Conservation (phyloP, 768 basidiomycete genomes). For the Auricularia sp. region DNA sequence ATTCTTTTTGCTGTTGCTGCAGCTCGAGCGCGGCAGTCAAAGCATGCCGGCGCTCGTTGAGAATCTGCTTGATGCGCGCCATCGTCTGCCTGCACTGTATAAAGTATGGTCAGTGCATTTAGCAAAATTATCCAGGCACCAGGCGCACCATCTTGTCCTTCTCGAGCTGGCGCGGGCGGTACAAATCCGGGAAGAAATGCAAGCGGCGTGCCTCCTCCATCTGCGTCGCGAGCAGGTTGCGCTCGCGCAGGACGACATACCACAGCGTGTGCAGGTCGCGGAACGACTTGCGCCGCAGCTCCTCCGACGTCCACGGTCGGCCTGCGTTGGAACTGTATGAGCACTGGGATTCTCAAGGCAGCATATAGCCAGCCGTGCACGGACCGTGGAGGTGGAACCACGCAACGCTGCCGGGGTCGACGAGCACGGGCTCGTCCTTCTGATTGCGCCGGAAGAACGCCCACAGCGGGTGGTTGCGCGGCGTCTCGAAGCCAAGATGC, state of each 20-base stretch:
- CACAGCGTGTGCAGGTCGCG: slow-evolving; percentile 89
- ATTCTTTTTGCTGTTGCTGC: not conserved
- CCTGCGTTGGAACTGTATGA: slow-evolving; percentile 35
- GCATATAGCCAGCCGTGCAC: not conserved
- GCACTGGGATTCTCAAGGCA: not conserved
- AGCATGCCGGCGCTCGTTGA: slow-evolving; percentile 83
- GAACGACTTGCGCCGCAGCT: slow-evolving; percentile 86
- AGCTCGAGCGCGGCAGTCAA: slow-evolving; percentile 55
- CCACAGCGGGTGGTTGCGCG: not conserved
- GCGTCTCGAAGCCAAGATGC: not conserved
- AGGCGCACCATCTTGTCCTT: slow-evolving; percentile 8
- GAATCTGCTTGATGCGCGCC: slow-evolving; percentile 89
- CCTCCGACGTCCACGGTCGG: slow-evolving; percentile 76
- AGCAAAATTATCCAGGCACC: not conserved
- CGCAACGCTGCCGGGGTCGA: not conserved
- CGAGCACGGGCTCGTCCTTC: not conserved
- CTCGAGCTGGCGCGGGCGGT: not conserved
- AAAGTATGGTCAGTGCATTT: not conserved
- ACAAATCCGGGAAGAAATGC: not conserved
- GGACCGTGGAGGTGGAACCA: not conserved
- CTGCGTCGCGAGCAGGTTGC: slow-evolving; percentile 86
- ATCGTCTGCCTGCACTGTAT: slow-evolving; percentile 82
- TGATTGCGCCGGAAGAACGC: not conserved
- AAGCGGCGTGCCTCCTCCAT: slow-evolving; percentile 46
- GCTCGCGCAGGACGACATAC: slow-evolving; percentile 83